These are phyloP conservation scores for Sanguinoderma infundibulare DNA, from an alignment of 1,284 basidiomycete species.

Conservation along the genomic window DNA sequence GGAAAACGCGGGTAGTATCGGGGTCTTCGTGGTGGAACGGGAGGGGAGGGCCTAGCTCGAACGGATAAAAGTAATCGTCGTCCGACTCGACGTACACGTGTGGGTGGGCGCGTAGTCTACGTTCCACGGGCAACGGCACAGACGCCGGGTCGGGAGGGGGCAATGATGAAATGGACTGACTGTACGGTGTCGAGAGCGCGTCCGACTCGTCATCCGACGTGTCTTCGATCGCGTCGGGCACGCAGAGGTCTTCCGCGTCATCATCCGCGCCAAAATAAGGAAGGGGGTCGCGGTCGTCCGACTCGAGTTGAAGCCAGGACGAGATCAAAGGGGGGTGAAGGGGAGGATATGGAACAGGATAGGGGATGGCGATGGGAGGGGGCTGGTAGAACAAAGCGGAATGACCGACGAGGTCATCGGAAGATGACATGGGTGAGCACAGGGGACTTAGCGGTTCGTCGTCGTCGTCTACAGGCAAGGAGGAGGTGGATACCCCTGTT, in stretches of 20 bases:
- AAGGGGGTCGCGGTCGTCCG: constrained; percentile 46
- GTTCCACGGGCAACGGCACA: constrained; percentile 53
- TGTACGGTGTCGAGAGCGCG: constrained; percentile 57
- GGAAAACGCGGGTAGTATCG: constrained; percentile 46
- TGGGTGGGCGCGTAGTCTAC: constrained; percentile 49
- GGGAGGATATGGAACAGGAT: constrained; percentile 69
- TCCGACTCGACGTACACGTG: constrained; percentile 67
- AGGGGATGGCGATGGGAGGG: constrained; percentile 54
- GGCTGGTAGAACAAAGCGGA: constrained; percentile 49
- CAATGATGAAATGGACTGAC: constrained; percentile 43
- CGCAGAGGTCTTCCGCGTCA: constrained; percentile 66
- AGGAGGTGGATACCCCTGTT: constrained; percentile 46
- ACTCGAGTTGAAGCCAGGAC: constrained; percentile 48
- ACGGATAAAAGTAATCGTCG: constrained; percentile 62
- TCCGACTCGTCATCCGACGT: constrained; percentile 84
- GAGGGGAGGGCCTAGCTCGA: constrained; percentile 64
- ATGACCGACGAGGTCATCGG: constrained; percentile 63
- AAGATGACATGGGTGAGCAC: constrained; percentile 71
- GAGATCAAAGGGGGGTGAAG: constrained; percentile 58
- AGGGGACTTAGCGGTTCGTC: constrained; percentile 55
- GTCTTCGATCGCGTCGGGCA: constrained; percentile 82
- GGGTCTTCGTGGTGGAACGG: constrained; percentile 59
- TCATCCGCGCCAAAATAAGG: constrained; percentile 66
- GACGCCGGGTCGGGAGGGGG: constrained; percentile 47
- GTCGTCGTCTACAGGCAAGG: constrained; percentile 58